Evolutionary conservation across 2,329 filamentous ascomycete species (phyloP).

Genomic region (Neofusicoccum sp.): DNA sequence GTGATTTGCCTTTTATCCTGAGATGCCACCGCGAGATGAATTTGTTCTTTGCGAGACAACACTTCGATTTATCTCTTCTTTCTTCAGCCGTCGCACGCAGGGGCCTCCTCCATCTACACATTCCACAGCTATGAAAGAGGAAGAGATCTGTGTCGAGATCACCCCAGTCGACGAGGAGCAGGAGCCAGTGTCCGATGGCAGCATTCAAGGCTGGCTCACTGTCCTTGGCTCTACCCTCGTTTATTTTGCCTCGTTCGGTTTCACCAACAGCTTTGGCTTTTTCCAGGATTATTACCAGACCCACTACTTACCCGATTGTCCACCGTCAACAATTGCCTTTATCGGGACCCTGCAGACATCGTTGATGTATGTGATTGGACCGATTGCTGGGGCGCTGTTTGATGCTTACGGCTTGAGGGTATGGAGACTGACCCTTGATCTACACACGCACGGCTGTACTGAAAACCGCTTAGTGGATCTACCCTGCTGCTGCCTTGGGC

Average conservation of each 20-base stretch:
- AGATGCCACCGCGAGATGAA: background rate
- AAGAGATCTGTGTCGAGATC: background rate
- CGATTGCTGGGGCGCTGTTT: background rate
- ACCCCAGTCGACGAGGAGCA: background rate
- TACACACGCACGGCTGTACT: background rate
- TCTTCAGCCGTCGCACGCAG: no score
- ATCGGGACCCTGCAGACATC: slow-evolving; percentile 8
- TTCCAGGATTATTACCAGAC: slow-evolving; percentile 39
- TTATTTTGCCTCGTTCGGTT: slow-evolving; percentile 11
- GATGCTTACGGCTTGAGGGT: slow-evolving; percentile 7
- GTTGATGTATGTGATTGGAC: slow-evolving; percentile 7
- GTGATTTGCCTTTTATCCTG: background rate
- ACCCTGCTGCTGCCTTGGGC: background rate
- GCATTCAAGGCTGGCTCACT: slow-evolving; percentile 11
- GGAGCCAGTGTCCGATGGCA: background rate
- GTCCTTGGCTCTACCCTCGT: slow-evolving; percentile 8
- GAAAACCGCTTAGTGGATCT: background rate
- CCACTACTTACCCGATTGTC: slow-evolving; percentile 25
- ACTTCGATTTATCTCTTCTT: background rate
- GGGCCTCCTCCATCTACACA: no score
- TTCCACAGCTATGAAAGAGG: background rate
- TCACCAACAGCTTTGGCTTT: slow-evolving; percentile 31
- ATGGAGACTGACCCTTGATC: background rate
- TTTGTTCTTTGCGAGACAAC: background rate
- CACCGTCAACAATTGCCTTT: slow-evolving; percentile 4